Evolutionary conservation across 306 rosid species (phyloP).

Genomic region (Glycyrrhiza uralensis): DNA sequence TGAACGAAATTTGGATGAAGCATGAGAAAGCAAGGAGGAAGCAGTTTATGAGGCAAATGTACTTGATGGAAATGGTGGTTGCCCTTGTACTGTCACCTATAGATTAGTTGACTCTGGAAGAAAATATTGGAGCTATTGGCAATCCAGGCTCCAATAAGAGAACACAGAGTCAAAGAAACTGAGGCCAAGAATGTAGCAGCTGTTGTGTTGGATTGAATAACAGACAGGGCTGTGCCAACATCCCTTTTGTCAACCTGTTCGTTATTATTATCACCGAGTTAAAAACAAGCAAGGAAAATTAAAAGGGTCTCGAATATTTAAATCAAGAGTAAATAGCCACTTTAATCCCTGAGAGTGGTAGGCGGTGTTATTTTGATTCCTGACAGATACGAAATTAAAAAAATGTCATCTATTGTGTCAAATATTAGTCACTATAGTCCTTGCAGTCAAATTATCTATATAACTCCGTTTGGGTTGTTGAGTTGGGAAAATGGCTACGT

Average conservation of each 20-base stretch:
- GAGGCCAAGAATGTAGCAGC: slow-evolving; percentile 66
- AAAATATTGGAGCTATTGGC: slow-evolving; percentile 39
- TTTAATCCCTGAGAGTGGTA: too few species aligned
- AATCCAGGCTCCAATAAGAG: slow-evolving; percentile 80
- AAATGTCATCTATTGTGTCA: too few species aligned
- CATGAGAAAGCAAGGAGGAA: slow-evolving; percentile 70
- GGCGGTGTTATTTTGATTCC: too few species aligned
- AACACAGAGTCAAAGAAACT: slow-evolving; percentile 56
- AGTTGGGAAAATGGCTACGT: too few species aligned
- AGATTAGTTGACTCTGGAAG: slow-evolving; percentile 47
- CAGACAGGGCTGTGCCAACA: slow-evolving; percentile 40
- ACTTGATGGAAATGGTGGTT: slow-evolving; percentile 51
- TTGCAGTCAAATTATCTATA: too few species aligned
- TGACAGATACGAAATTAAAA: too few species aligned
- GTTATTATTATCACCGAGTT: neutral
- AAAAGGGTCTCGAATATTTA: neutral
- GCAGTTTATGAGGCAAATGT: slow-evolving; percentile 53
- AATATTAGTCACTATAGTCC: too few species aligned
- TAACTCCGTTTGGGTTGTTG: too few species aligned
- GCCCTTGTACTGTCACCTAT: slow-evolving; percentile 58
- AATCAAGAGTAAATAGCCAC: too few species aligned
- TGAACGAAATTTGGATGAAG: slow-evolving; percentile 80
- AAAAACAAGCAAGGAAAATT: neutral
- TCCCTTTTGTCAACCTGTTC: slow-evolving; percentile 48
- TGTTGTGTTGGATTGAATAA: slow-evolving; percentile 56